Percentiles rank a stretch among this genome's conserved stretches.
phyloP scores from a whole-genome alignment of 495 filamentous ascomycete genomes.

The Lasiosphaeria miniovina region DNA sequence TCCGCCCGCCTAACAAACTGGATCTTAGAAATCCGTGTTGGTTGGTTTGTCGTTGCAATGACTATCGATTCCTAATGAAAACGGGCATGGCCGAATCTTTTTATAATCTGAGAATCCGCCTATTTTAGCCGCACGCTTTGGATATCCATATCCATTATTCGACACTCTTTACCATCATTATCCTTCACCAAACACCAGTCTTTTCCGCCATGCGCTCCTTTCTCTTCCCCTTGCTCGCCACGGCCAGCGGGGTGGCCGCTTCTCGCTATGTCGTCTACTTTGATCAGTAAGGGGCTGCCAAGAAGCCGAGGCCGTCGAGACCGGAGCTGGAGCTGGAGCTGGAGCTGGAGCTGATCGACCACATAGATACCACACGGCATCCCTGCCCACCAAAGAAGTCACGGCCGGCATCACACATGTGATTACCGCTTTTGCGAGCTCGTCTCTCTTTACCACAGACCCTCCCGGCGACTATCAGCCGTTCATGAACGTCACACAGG shows the following conservation, averaged over 20 bases:
- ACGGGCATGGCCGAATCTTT: no score
- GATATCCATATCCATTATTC: not conserved
- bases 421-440: constrained; percentile 56
- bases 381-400: constrained; percentile 24
- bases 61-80: no score
- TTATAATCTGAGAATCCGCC: no score
- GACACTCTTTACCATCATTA: not conserved
- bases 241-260: constrained; percentile 1
- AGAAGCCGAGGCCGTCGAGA: not conserved
- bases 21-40: no score
- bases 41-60: no score
- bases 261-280: constrained; percentile 14
- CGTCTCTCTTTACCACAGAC: constrained; percentile 50
- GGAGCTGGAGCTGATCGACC: not conserved
- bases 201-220: not conserved
- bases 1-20: no score
- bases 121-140: no score
- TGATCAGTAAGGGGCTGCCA: constrained; percentile 10
- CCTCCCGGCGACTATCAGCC: constrained; percentile 42
- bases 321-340: not conserved
- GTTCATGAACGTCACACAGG: constrained; percentile 47
- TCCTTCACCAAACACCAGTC: no score
- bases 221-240: not conserved
- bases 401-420: constrained; percentile 51
- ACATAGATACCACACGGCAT: constrained; percentile 29